Evolutionary conservation across 2,329 filamentous ascomycete genomes (phyloP).

Genomic region (Myriosclerotinia scirpicola): DNA sequence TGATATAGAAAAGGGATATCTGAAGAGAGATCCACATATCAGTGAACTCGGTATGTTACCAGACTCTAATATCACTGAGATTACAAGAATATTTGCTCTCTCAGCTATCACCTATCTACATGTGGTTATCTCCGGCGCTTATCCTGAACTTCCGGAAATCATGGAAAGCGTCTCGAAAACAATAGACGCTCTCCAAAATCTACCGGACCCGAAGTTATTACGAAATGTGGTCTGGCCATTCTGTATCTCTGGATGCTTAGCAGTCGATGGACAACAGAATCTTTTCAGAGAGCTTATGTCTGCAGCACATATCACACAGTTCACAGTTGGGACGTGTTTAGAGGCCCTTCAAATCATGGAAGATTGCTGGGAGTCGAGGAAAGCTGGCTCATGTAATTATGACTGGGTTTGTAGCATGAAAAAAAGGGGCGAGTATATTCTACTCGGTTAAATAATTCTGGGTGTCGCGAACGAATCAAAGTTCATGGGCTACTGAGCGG

Average conservation of each 20-base stretch:
- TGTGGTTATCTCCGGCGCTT: slow-evolving; percentile 29
- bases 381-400: neutral
- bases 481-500: too few species aligned
- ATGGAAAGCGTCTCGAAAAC: slow-evolving; percentile 32
- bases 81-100: slow-evolving; percentile 27
- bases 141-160: slow-evolving; percentile 30
- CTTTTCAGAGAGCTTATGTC: neutral
- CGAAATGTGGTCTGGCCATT: slow-evolving; percentile 19
- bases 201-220: slow-evolving; percentile 6
- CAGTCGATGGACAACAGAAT: neutral
- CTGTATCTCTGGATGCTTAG: slow-evolving; percentile 18
- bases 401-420: slow-evolving; percentile 3
- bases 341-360: slow-evolving; percentile 38
- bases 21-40: neutral
- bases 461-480: too few species aligned
- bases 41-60: neutral
- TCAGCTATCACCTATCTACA: slow-evolving; percentile 29
- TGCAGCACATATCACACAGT: neutral
- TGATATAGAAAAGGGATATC: neutral
- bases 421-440: neutral
- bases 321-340: slow-evolving; percentile 2
- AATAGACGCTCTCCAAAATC: slow-evolving; percentile 23
- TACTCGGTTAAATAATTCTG: neutral
- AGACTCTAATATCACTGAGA: neutral
- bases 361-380: neutral